Evolutionary conservation across 208 protist species (phyloP).

Genomic region (Novymonas esmeraldas): DNA sequence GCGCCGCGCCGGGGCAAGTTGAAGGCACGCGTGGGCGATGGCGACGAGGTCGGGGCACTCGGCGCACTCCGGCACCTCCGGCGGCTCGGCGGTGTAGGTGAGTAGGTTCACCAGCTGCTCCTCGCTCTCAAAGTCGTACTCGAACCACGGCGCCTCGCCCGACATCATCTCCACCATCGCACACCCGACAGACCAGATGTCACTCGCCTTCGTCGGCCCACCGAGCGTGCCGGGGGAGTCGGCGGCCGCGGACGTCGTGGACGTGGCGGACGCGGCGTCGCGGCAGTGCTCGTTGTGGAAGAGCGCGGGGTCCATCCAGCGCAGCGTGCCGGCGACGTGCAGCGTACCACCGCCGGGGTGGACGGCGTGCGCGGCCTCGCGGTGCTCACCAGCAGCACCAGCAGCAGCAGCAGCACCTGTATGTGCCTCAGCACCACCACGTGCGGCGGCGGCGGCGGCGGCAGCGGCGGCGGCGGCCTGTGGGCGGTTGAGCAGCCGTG

Average conservation of each 20-base stretch:
- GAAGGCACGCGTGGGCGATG: conserved; percentile 66
- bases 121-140: conserved; percentile 90
- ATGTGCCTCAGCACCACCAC: conserved; percentile 10
- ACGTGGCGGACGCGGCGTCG: background rate
- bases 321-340: conserved; percentile 81
- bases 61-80: conserved; percentile 76
- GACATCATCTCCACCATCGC: conserved; percentile 92
- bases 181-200: conserved; percentile 93
- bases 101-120: conserved; percentile 90
- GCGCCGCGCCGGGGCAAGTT: conserved; percentile 49
- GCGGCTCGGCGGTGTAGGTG: conserved; percentile 74
- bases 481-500: conserved; percentile 70
- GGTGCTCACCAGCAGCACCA: too few relatives aligned
- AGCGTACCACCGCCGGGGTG: conserved; percentile 53
- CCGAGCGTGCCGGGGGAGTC: conserved; percentile 1
- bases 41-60: conserved; percentile 72
- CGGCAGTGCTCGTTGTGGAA: conserved; percentile 45
- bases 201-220: conserved; percentile 79
- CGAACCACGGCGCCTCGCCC: conserved; percentile 82
- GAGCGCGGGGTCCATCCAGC: conserved; percentile 89
- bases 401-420: background rate
- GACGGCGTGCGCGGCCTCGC: too few relatives aligned
- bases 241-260: background rate
- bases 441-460: background rate
- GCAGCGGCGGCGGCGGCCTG: conserved; percentile 24